These are phyloP conservation scores for Prinsepia uniflora DNA, from an alignment of 306 rosid species.

Conservation along the genomic window DNA sequence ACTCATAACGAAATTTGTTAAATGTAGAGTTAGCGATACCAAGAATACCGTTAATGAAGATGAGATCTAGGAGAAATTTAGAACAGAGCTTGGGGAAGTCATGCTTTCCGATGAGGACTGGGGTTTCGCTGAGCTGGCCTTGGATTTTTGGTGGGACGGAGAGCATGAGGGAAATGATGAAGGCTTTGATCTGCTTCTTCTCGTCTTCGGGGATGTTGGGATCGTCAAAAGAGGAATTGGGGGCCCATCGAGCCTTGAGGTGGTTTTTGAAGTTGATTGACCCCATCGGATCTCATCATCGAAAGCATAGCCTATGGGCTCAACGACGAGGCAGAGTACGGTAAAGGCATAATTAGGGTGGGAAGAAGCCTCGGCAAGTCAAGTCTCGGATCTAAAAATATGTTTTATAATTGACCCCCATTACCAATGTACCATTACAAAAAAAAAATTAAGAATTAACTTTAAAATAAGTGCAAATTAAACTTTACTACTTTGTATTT, in stretches of 20 bases:
- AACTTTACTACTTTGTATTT: too few relatives aligned
- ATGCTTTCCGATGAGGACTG: constrained; percentile 71
- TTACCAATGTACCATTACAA: too few relatives aligned
- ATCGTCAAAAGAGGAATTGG: constrained; percentile 38
- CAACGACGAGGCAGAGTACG: constrained; percentile 86
- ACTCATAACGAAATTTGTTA: constrained; percentile 72
- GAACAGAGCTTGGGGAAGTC: constrained; percentile 91
- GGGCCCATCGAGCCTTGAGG: constrained; percentile 68
- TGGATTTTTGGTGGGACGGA: constrained; percentile 62
- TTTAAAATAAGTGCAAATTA: too few relatives aligned
- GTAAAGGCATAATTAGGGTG: constrained; percentile 79
- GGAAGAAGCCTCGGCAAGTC: constrained; percentile 58
- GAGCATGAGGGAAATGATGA: constrained; percentile 88
- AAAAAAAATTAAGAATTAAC: too few relatives aligned
- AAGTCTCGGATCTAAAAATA: too few relatives aligned
- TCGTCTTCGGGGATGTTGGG: constrained; percentile 45
- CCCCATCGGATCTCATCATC: constrained; percentile 83
- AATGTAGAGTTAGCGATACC: constrained; percentile 82
- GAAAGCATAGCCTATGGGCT: constrained; percentile 59
- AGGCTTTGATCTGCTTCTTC: constrained; percentile 81
- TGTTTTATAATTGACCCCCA: too few relatives aligned
- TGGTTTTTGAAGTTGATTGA: constrained; percentile 91
- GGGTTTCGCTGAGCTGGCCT: constrained; percentile 86
- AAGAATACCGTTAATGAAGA: constrained; percentile 75
- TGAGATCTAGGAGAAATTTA: constrained; percentile 70